Conservation (phyloP, 768 basidiomycete genomes). For the Suillus fuscotomentosus region DNA sequence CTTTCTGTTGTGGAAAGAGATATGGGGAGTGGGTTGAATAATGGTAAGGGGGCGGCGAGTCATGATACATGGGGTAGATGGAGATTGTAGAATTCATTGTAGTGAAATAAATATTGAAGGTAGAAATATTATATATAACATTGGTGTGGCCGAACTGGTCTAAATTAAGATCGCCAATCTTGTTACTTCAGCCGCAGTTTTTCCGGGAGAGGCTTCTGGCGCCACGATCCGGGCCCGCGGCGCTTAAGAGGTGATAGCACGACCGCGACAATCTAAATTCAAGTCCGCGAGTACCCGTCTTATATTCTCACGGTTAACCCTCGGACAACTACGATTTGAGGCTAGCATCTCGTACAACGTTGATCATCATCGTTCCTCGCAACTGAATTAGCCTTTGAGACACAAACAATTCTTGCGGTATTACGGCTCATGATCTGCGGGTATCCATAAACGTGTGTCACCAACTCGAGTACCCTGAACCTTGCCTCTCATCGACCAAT, state of each 20-base stretch:
- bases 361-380: too few species aligned
- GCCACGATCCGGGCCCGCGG: slow-evolving; percentile 5
- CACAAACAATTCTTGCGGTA: not conserved
- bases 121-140: too few species aligned
- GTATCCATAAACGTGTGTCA: not conserved
- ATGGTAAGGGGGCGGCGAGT: slow-evolving; percentile 9
- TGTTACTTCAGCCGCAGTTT: not conserved
- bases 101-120: not conserved
- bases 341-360: not conserved
- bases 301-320: not conserved
- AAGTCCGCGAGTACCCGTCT: not conserved
- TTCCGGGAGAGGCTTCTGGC: not conserved
- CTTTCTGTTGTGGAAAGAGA: not conserved
- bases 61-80: not conserved
- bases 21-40: slow-evolving; percentile 6
- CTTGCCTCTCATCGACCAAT: not conserved
- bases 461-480: not conserved
- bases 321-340: not conserved
- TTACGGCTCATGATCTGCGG: not conserved
- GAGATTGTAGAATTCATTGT: not conserved
- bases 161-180: slow-evolving; percentile 4
- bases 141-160: not conserved
- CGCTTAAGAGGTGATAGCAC: not conserved
- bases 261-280: not conserved
- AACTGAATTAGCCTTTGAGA: not conserved